A percentile compares a stretch with the other conserved stretches of the same genome.
phyloP scores from a whole-genome alignment of 2,329 filamentous ascomycete genomes.

The Venturia pyrina region DNA sequence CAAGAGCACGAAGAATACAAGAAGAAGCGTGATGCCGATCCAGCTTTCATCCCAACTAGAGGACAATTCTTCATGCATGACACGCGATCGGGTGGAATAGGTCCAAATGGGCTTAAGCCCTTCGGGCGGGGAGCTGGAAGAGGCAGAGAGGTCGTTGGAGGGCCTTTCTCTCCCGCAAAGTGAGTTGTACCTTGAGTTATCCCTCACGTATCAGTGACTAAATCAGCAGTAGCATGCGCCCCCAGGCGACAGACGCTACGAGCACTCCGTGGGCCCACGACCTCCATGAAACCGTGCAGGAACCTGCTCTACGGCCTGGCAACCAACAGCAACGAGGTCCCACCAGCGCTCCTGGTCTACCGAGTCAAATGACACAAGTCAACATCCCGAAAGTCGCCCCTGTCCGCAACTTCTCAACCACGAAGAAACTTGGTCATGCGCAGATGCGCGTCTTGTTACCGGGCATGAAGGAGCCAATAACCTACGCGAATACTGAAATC shows the following conservation, averaged over 20 bases:
- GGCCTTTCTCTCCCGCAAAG: conserved; percentile 47
- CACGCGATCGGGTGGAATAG: conserved; percentile 67
- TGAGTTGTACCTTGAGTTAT: conserved; percentile 34
- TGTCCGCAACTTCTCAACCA: conserved; percentile 57
- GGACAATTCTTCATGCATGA: conserved; percentile 98
- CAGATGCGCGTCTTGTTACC: conserved; percentile 75
- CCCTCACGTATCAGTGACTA: conserved; percentile 16
- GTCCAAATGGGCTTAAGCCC: conserved; percentile 66
- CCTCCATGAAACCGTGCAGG: conserved; percentile 63
- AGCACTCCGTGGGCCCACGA: conserved; percentile 85
- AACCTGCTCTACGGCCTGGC: conserved; percentile 25
- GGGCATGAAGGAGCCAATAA: conserved; percentile 59
- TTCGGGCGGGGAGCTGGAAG: conserved; percentile 56
- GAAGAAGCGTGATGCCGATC: conserved; percentile 78
- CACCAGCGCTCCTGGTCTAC: conserved; percentile 27
- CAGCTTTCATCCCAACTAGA: conserved; percentile 85
- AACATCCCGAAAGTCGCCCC: conserved; percentile 11
- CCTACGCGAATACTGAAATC: conserved; percentile 66
- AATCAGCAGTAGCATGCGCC: conserved; percentile 28
- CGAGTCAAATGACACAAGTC: neutral
- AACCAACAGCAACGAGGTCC: conserved; percentile 21
- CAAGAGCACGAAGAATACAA: conserved; percentile 87
- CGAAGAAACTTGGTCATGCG: conserved; percentile 72
- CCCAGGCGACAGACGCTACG: conserved; percentile 41
- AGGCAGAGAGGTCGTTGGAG: conserved; percentile 41